Evolutionary conservation across 2,329 filamentous ascomycete genomes (phyloP).

Genomic region (Neonectria hederae): DNA sequence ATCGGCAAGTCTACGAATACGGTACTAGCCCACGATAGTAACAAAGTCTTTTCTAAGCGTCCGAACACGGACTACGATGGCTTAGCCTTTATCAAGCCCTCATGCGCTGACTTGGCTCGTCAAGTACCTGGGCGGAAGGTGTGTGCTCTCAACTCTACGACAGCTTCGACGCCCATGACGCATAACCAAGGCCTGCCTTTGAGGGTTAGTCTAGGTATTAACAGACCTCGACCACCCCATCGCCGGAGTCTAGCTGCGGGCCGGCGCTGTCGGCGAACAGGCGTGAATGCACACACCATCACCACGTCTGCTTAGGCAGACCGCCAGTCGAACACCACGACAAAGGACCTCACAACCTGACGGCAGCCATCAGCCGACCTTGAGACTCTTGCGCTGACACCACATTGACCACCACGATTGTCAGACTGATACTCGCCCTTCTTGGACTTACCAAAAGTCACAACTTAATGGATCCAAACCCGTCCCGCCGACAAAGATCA

Average conservation of each 20-base stretch:
- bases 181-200: constrained; percentile 4
- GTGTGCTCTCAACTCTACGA: not conserved
- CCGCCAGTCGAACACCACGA: not conserved
- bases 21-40: not conserved
- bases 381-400: not conserved
- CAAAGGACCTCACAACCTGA: not conserved
- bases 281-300: constrained; percentile 3
- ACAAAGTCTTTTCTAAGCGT: constrained; percentile 4
- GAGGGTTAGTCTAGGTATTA: constrained; percentile 4
- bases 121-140: not conserved
- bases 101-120: not conserved
- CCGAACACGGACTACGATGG: not conserved
- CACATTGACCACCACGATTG: not conserved
- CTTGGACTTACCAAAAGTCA: not conserved
- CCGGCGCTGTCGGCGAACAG: not conserved
- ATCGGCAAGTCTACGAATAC: constrained; percentile 17
- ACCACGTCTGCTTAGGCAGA: not conserved
- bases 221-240: not conserved
- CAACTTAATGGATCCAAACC: constrained; percentile 2
- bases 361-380: constrained; percentile 10
- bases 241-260: not conserved
- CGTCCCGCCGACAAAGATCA: not conserved
- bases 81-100: not conserved
- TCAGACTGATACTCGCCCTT: constrained; percentile 7
- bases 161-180: constrained; percentile 10